Conservation (phyloP, 768 basidiomycete genomes). For the Tricholoma matsutake region DNA sequence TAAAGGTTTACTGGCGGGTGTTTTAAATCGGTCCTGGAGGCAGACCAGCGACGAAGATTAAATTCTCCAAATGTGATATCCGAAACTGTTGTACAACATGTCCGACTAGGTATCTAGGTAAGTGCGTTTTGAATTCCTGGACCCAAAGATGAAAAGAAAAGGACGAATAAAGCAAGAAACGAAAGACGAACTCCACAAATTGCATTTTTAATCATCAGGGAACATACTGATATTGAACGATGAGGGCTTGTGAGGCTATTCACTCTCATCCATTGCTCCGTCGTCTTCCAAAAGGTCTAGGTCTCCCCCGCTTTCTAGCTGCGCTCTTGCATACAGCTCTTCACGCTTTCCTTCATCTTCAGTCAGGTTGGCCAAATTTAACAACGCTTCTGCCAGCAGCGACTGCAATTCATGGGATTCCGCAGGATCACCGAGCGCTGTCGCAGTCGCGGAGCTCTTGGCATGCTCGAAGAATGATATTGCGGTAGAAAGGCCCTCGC, state of each 20-base stretch:
- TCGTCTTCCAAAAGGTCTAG: conserved; percentile 30
- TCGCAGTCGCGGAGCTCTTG: conserved; percentile 22
- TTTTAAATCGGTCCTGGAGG: background rate
- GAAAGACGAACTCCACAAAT: background rate
- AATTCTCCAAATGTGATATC: background rate
- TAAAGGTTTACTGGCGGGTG: background rate
- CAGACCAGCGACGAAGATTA: background rate
- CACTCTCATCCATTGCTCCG: conserved; percentile 15
- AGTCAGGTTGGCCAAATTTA: conserved; percentile 60
- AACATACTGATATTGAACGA: background rate
- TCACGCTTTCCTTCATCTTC: conserved; percentile 45
- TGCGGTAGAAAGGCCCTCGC: conserved; percentile 48
- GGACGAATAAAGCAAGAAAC: background rate
- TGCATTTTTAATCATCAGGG: background rate
- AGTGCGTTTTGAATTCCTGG: background rate
- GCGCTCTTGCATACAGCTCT: conserved; percentile 49
- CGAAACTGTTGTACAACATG: background rate
- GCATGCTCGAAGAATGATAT: conserved; percentile 42
- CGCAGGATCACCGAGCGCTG: conserved; percentile 12
- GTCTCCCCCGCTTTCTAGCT: conserved; percentile 42
- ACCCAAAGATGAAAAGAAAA: background rate
- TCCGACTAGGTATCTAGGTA: background rate
- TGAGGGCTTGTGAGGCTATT: background rate
- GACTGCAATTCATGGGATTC: conserved; percentile 26
- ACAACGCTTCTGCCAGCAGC: conserved; percentile 51